These are phyloP conservation scores for Yamadazyma atlantica DNA, from an alignment of 1,139 yeast species.

Conservation along the genomic window DNA sequence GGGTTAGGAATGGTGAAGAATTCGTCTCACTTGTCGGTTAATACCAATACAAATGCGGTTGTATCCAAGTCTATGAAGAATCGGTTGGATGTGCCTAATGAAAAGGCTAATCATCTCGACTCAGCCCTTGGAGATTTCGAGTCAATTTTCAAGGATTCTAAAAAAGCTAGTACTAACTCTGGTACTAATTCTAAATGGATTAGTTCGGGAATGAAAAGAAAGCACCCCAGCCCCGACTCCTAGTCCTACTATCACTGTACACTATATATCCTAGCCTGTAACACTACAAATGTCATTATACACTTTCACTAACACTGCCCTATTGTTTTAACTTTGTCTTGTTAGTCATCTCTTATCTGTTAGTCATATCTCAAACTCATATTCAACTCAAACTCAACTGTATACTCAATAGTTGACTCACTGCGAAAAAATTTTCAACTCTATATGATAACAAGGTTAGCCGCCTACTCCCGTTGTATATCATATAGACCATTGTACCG, in stretches of 20 bases:
- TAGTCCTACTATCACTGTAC: neutral
- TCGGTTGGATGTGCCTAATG: slow-evolving; percentile 30
- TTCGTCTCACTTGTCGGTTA: slow-evolving; percentile 35
- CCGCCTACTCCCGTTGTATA: too few species aligned
- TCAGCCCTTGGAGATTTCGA: too few species aligned
- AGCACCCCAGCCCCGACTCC: neutral
- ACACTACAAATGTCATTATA: too few species aligned
- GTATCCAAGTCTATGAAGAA: slow-evolving; percentile 54
- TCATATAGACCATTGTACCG: too few species aligned
- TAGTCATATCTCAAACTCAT: too few species aligned
- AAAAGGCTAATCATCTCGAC: slow-evolving; percentile 14
- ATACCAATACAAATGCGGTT: slow-evolving; percentile 47
- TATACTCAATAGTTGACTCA: too few species aligned
- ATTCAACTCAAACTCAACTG: too few species aligned
- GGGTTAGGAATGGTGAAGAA: slow-evolving; percentile 74
- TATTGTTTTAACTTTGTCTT: too few species aligned
- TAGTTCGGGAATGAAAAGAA: neutral
- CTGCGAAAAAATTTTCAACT: neutral
- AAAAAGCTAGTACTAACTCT: slow-evolving; percentile 1
- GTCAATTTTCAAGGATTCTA: slow-evolving; percentile 15
- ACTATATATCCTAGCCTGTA: too few species aligned
- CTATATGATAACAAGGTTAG: neutral
- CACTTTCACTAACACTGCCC: too few species aligned
- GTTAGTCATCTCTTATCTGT: too few species aligned
- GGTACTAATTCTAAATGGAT: slow-evolving; percentile 1